phyloP scores from a whole-genome alignment of 345 rosid genomes.

The Moricandia arvensis region DNA sequence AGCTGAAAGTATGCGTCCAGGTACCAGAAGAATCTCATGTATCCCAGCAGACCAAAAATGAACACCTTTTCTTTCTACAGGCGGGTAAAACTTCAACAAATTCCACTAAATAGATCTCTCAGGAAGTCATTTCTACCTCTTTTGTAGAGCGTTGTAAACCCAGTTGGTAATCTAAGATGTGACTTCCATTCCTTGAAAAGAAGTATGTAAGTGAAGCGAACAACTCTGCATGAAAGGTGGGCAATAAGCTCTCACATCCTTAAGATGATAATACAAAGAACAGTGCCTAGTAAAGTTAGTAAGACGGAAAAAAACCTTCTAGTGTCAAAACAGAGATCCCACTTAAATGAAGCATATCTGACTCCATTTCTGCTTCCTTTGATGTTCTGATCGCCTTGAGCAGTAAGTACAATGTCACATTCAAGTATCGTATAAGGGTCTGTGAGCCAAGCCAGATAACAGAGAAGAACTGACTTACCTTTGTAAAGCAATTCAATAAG shows the following conservation, averaged over 20 bases:
- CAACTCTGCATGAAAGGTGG: constrained; percentile 52
- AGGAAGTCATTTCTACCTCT: constrained; percentile 59
- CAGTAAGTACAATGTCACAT: constrained; percentile 24
- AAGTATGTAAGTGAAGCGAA: constrained; percentile 86
- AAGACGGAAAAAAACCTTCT: constrained; percentile 57
- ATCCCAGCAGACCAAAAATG: constrained; percentile 17
- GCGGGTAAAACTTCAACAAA: background rate
- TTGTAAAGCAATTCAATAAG: constrained; percentile 79
- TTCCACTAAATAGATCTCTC: background rate
- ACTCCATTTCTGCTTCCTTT: constrained; percentile 58
- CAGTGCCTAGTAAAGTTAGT: constrained; percentile 14
- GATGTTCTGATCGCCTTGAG: constrained; percentile 82
- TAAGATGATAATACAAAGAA: constrained; percentile 10
- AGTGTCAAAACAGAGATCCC: constrained; percentile 72
- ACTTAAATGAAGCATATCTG: constrained; percentile 68
- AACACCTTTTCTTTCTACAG: constrained; percentile 20
- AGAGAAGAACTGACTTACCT: constrained; percentile 44
- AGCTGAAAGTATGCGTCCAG: constrained; percentile 66
- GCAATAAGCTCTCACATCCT: constrained; percentile 20
- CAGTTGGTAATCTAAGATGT: constrained; percentile 73
- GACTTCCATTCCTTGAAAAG: constrained; percentile 82
- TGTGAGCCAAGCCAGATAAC: constrained; percentile 12
- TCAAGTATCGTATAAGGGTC: constrained; percentile 2
- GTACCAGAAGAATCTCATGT: constrained; percentile 59
- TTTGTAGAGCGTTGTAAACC: constrained; percentile 63